These are phyloP conservation scores for Graphilbum sp. DNA, from an alignment of 2,329 filamentous ascomycete species.

Conservation along the genomic window DNA sequence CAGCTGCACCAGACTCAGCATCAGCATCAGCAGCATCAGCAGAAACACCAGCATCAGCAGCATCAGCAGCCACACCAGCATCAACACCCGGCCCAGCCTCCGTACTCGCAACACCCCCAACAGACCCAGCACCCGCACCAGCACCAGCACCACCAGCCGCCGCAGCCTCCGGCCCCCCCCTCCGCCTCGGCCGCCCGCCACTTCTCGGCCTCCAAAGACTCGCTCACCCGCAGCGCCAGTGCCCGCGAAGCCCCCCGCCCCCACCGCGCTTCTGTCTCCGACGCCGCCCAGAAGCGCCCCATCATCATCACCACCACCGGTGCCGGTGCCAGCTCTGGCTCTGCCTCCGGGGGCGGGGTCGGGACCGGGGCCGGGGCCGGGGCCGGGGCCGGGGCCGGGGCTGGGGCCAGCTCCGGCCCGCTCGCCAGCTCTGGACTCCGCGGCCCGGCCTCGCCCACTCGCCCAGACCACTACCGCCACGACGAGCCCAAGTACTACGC, in stretches of 20 bases:
- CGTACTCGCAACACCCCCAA: conserved; percentile 1
- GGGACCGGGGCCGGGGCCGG: no score
- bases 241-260: conserved; percentile 27
- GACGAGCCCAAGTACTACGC: conserved; percentile 36
- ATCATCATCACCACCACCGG: conserved; percentile 42
- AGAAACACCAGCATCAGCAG: conserved; percentile 1
- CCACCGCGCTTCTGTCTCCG: conserved; percentile 34
- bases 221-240: conserved; percentile 27
- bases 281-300: conserved; percentile 31
- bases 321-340: conserved; percentile 13
- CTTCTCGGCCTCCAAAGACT: conserved; percentile 39
- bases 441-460: conserved; percentile 17
- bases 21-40: conserved; percentile 2
- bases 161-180: conserved; percentile 13
- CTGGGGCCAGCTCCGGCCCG: no score
- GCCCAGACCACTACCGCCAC: conserved; percentile 19
- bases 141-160: not conserved
- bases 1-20: conserved; percentile 3
- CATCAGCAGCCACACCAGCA: not conserved
- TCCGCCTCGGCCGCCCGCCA: conserved; percentile 25
- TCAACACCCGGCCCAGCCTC: not conserved
- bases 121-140: not conserved
- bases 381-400: no score
- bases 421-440: not conserved
- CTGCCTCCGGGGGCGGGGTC: no score